Evolutionary conservation across 352 stramenopile genomes (phyloP).

Genomic region (Globisporangium nagaii): DNA sequence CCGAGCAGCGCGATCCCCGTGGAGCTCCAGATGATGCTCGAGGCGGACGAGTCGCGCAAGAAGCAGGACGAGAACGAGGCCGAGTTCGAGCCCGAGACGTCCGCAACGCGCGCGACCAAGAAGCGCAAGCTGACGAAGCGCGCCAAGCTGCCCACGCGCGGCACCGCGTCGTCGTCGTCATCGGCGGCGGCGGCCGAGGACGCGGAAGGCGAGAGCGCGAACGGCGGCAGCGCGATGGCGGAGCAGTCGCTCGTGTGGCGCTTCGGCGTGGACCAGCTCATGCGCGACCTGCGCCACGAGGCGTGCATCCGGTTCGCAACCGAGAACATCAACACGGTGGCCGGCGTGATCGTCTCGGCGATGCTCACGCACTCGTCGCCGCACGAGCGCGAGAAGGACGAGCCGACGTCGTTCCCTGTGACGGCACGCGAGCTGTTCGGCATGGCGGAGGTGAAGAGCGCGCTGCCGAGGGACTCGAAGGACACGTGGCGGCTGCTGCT

Average conservation of each 20-base stretch:
- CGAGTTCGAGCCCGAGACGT: constrained; percentile 47
- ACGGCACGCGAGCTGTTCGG: constrained; percentile 73
- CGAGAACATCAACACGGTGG: constrained; percentile 84
- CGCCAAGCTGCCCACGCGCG: constrained; percentile 71
- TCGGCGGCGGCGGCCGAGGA: constrained; percentile 23
- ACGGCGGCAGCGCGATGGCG: constrained; percentile 30
- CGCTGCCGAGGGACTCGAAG: constrained; percentile 66
- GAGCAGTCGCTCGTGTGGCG: constrained; percentile 81
- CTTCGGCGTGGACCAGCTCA: constrained; percentile 67
- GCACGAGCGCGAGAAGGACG: constrained; percentile 76
- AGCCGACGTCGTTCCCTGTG: constrained; percentile 71
- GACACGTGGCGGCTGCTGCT: constrained; percentile 81
- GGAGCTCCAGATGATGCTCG: constrained; percentile 83
- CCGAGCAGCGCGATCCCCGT: constrained; percentile 54
- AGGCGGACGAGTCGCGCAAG: constrained; percentile 55
- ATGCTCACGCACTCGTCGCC: constrained; percentile 81
- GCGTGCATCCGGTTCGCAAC: constrained; percentile 76
- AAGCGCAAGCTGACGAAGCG: constrained; percentile 70
- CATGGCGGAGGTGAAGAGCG: constrained; percentile 63
- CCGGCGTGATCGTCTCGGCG: constrained; percentile 65
- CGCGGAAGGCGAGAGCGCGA: constrained; percentile 13
- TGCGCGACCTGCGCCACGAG: constrained; percentile 75
- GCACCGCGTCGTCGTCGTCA: constrained; percentile 14
- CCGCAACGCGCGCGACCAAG: constrained; percentile 30
- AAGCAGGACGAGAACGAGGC: constrained; percentile 50